Percentiles rank a stretch among this genome's conserved stretches.
Evolutionary conservation across 176 grass and related monocot genomes (phyloP).

Genomic region (Avena atlantica): DNA sequence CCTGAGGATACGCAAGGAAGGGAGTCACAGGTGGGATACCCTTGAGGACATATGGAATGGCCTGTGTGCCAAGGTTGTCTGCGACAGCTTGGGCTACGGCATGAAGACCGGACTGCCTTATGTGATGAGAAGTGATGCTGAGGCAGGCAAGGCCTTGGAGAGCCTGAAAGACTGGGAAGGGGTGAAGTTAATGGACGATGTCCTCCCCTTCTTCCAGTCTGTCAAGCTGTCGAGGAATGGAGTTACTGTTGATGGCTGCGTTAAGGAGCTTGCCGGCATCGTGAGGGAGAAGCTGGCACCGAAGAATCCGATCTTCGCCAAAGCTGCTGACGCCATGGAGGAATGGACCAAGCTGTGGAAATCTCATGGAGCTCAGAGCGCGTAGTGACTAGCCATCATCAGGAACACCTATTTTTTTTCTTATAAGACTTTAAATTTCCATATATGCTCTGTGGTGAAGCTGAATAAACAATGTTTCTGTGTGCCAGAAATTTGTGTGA

Average conservation of each 20-base stretch:
- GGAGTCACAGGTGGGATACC: conserved; percentile 84
- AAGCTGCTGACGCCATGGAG: conserved; percentile 78
- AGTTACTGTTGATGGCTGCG: conserved; percentile 68
- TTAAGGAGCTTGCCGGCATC: conserved; percentile 68
- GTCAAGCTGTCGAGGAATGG: conserved; percentile 53
- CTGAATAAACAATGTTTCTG: conserved; percentile 48
- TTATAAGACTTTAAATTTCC: conserved; percentile 22
- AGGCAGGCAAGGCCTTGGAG: conserved; percentile 65
- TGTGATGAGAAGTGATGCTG: conserved; percentile 72
- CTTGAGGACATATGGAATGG: conserved; percentile 91
- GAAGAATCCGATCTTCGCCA: conserved; percentile 59
- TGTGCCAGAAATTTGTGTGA: conserved; percentile 41
- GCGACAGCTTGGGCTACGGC: conserved; percentile 70
- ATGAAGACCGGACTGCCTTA: conserved; percentile 93
- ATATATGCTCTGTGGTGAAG: neutral
- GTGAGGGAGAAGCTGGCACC: conserved; percentile 70
- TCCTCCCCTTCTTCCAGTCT: conserved; percentile 76
- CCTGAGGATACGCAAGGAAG: conserved; percentile 70
- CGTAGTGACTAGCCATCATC: conserved; percentile 23
- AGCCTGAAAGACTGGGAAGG: conserved; percentile 90
- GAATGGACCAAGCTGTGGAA: conserved; percentile 91
- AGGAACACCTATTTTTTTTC: conserved; percentile 27
- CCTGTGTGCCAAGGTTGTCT: conserved; percentile 77
- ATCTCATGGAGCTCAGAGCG: conserved; percentile 50
- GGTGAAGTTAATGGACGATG: conserved; percentile 82